Base-by-base conservation (phyloP, 768 basidiomycete genomes). In the Calocera viscosa region DNA sequence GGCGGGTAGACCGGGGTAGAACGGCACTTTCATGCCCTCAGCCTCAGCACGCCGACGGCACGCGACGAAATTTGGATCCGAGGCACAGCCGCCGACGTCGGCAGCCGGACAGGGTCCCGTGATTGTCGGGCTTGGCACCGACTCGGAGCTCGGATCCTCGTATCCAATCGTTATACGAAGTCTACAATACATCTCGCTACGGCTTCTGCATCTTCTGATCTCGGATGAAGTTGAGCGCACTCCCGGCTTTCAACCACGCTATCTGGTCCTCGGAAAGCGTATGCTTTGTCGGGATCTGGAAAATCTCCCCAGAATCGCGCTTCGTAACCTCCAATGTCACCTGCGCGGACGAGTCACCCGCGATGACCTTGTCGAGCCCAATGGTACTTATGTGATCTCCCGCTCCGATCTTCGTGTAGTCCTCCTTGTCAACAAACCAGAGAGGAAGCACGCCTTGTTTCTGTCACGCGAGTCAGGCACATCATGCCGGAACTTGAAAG, bases 361-460 rank as follows among this genome's bases (percentile, higher is more conserved):
- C 73, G 63, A 91, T 49, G 10, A 93, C 77, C 40, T 86, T 83
- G 1, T 82, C 80, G 17, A 99, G 81, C n/a, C 94, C 95, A 39
- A 85, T 69, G 1, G 96, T 99, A 75, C 91, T 84, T 32, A 98
- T 75, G 22, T 82, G 73, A 74, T 98, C 94, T 14, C 90, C 90
- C 53, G 90, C 81, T 11, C 84, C 86, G 71, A 99, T 92, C 53
- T 83, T 85, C 63, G 79, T 76, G 76, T 99, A 98, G 77, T 97
- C 94, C 8, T 79, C 76, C 75, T 91, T 91, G 76, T 96, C 83
- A 7, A 78, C 83, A 73, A 98, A 91, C 88, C 93, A 96, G n/a
- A 98, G 80, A 16, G 96, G 96, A 22, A 99, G 82, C 64, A 99
- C 80, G 35, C 96, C 96, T 84, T 99, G 96, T 84, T 99, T 99